Percentiles rank a stretch among this genome's conserved stretches.
Conservation (phyloP, 1,284 basidiomycete species). For the Chondrostereum purpureum region DNA sequence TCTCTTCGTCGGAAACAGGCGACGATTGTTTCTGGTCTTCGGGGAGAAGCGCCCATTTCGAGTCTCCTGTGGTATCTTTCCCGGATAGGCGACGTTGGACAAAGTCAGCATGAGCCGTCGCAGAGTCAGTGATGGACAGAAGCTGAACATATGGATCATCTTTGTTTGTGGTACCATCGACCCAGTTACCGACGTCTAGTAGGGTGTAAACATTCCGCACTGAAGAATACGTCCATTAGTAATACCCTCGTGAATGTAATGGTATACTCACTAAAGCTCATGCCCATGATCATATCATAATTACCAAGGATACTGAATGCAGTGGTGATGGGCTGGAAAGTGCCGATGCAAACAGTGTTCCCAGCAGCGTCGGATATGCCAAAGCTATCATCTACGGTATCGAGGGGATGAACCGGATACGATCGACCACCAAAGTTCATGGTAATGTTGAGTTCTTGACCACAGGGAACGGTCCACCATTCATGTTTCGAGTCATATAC, state of each 20-base stretch:
- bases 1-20: conserved; percentile 57
- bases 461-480: conserved; percentile 71
- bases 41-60: conserved; percentile 55
- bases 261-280: conserved; percentile 60
- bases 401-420: conserved; percentile 70
- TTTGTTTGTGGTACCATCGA: conserved; percentile 30
- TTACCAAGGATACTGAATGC: conserved; percentile 71
- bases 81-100: conserved; percentile 44
- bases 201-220: conserved; percentile 66
- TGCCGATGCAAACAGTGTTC: conserved; percentile 57
- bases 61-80: conserved; percentile 37
- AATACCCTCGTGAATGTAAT: not conserved
- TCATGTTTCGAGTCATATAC: conserved; percentile 50
- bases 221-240: conserved; percentile 21
- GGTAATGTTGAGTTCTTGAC: conserved; percentile 60
- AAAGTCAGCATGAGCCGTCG: conserved; percentile 46
- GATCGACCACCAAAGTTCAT: conserved; percentile 62
- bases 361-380: conserved; percentile 46
- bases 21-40: conserved; percentile 52
- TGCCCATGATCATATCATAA: conserved; percentile 77
- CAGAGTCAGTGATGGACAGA: conserved; percentile 37
- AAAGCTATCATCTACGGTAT: conserved; percentile 65
- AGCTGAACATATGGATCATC: conserved; percentile 51
- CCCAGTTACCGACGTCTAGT: conserved; percentile 53
- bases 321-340: conserved; percentile 76